These are phyloP conservation scores for Trichoderma pleuroti DNA, from an alignment of 2,329 filamentous ascomycete genomes.

Conservation along the genomic window DNA sequence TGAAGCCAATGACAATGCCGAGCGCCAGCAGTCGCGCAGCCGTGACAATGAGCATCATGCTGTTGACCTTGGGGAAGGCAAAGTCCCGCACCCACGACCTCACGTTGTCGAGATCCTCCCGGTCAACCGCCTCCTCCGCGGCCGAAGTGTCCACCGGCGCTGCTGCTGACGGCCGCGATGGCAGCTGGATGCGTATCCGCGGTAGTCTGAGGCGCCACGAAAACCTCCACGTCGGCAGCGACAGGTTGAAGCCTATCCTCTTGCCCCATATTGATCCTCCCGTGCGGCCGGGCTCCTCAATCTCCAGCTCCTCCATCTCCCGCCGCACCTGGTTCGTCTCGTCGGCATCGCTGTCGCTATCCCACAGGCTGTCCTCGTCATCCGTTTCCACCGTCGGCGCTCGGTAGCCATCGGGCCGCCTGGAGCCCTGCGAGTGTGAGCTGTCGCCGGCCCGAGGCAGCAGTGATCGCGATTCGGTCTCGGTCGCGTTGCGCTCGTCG, in stretches of 20 bases:
- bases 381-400: slow-evolving; percentile 78
- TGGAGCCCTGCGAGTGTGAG: slow-evolving; percentile 34
- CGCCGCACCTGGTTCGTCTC: slow-evolving; percentile 67
- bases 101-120: slow-evolving; percentile 27
- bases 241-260: slow-evolving; percentile 50
- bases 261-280: slow-evolving; percentile 50
- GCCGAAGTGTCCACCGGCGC: slow-evolving; percentile 22
- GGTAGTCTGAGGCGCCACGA: slow-evolving; percentile 53
- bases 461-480: slow-evolving; percentile 75
- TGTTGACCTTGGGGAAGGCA: slow-evolving; percentile 39
- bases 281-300: slow-evolving; percentile 61
- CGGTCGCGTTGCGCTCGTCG: slow-evolving; percentile 61
- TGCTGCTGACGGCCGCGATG: slow-evolving; percentile 34
- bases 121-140: slow-evolving; percentile 19
- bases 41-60: slow-evolving; percentile 53
- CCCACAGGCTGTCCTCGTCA: slow-evolving; percentile 58
- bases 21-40: slow-evolving; percentile 72
- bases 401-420: slow-evolving; percentile 60
- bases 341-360: slow-evolving; percentile 43
- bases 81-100: slow-evolving; percentile 27
- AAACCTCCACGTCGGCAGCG: slow-evolving; percentile 54
- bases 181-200: slow-evolving; percentile 48
- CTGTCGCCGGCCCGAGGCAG: slow-evolving; percentile 52
- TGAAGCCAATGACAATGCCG: slow-evolving; percentile 68
- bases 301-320: slow-evolving; percentile 86